Percentiles rank a stretch among this genome's conserved stretches.
Evolutionary conservation across 352 stramenopile genomes (phyloP).

Genomic region (Blastocystis sp.): DNA sequence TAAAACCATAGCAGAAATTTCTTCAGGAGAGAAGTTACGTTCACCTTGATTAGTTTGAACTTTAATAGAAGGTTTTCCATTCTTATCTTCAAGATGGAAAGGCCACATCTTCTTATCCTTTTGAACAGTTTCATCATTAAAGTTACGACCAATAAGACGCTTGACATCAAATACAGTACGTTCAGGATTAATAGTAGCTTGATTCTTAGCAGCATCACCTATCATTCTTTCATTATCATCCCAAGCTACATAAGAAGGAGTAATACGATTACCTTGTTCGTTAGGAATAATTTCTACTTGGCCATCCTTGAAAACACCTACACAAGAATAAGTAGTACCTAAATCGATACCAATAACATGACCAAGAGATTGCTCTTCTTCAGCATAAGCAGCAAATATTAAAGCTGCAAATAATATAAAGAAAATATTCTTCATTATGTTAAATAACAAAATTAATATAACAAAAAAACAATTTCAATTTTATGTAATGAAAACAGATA

Average conservation of each 20-base stretch:
- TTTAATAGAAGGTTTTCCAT: constrained; percentile 69
- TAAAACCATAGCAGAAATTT: constrained; percentile 96
- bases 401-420: constrained; percentile 26
- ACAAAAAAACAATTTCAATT: no score
- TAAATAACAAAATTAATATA: no score
- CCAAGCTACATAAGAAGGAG: constrained; percentile 90
- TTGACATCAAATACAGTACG: constrained; percentile 99
- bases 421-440: constrained; percentile 27
- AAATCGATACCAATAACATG: constrained; percentile 50
- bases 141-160: constrained; percentile 86
- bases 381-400: background rate
- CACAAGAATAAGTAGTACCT: constrained; percentile 40
- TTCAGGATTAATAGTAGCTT: constrained; percentile 89
- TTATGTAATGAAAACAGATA: no score
- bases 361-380: constrained; percentile 32
- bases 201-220: constrained; percentile 93
- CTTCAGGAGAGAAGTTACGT: constrained; percentile 81
- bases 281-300: constrained; percentile 87
- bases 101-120: constrained; percentile 86
- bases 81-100: constrained; percentile 80
- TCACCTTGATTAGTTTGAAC: constrained; percentile 64
- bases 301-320: constrained; percentile 75
- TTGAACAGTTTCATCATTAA: constrained; percentile 87
- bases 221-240: constrained; percentile 81
- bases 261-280: constrained; percentile 91